phyloP scores from a whole-genome alignment of 78 protist genomes.

The Planoprotostelium fungivorum region DNA sequence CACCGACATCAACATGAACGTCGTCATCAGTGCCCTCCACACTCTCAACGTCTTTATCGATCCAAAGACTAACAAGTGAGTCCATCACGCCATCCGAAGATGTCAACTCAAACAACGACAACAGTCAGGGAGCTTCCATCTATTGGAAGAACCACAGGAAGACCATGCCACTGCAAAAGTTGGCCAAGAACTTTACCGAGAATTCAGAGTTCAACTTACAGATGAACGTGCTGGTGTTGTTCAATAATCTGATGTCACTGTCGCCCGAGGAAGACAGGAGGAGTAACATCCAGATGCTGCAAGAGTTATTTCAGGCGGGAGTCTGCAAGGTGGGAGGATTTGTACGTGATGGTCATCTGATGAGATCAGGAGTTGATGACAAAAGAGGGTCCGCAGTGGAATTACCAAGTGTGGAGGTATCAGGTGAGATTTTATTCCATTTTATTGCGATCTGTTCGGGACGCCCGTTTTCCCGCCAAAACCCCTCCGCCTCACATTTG shows the following conservation, averaged over 20 bases:
- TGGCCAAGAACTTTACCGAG: background rate
- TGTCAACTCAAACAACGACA: background rate
- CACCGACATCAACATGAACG: background rate
- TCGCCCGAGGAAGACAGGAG: background rate
- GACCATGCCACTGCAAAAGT: background rate
- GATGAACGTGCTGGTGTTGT: background rate
- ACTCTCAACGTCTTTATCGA: background rate
- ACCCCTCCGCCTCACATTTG: background rate
- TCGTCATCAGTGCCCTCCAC: background rate
- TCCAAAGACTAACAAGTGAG: background rate
- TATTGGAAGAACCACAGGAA: background rate
- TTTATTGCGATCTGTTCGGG: too few species aligned
- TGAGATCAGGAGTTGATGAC: background rate
- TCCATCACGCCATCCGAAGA: background rate
- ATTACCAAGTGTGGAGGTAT: too few species aligned
- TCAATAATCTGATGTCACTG: background rate
- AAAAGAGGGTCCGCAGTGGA: too few species aligned
- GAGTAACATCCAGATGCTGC: background rate
- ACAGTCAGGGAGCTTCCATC: background rate
- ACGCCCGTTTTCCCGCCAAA: background rate
- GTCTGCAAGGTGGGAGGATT: background rate
- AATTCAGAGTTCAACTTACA: background rate
- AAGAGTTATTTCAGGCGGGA: background rate
- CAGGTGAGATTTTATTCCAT: too few species aligned
- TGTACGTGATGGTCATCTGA: too few species aligned